phyloP scores from a whole-genome alignment of 169 alveolate genomes.

The Eimeria necatrix region DNA sequence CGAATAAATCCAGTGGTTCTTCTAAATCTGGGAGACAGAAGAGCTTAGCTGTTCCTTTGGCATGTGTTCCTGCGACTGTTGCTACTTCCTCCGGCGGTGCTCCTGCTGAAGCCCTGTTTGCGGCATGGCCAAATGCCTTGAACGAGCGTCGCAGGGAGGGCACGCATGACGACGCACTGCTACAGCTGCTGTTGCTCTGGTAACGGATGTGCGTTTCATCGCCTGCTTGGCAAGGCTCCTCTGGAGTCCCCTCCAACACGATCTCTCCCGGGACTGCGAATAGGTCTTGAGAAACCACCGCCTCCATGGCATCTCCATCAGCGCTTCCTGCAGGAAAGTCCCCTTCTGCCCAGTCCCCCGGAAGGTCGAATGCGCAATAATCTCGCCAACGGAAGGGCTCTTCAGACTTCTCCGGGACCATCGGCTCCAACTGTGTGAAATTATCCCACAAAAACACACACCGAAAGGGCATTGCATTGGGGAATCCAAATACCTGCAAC shows the following conservation, averaged over 20 bases:
- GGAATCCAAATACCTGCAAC: no score
- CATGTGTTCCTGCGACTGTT: not conserved
- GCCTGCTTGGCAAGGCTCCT: not conserved
- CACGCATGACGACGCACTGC: slow-evolving; percentile 28
- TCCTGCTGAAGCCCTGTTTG: not conserved
- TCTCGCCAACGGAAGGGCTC: slow-evolving; percentile 62
- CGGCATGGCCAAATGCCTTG: not conserved
- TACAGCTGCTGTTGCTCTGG: slow-evolving; percentile 5
- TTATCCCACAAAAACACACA: no score
- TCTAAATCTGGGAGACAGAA: slow-evolving; percentile 44
- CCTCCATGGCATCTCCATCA: slow-evolving; percentile 4
- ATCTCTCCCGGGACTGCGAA: not conserved
- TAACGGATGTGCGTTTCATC: not conserved
- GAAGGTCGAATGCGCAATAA: slow-evolving; percentile 59
- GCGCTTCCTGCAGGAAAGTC: not conserved
- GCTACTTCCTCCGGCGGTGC: not conserved
- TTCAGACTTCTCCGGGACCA: slow-evolving; percentile 53
- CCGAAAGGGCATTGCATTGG: no score
- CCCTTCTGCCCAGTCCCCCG: not conserved
- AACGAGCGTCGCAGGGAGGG: slow-evolving; percentile 51
- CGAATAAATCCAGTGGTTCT: slow-evolving; percentile 55
- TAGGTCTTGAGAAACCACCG: not conserved
- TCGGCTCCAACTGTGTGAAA: slow-evolving; percentile 48
- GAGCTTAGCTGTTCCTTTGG: slow-evolving; percentile 28
- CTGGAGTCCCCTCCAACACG: slow-evolving; percentile 25